phyloP scores from a whole-genome alignment of 306 rosid species.

The Amphicarpaea edgeworthii region DNA sequence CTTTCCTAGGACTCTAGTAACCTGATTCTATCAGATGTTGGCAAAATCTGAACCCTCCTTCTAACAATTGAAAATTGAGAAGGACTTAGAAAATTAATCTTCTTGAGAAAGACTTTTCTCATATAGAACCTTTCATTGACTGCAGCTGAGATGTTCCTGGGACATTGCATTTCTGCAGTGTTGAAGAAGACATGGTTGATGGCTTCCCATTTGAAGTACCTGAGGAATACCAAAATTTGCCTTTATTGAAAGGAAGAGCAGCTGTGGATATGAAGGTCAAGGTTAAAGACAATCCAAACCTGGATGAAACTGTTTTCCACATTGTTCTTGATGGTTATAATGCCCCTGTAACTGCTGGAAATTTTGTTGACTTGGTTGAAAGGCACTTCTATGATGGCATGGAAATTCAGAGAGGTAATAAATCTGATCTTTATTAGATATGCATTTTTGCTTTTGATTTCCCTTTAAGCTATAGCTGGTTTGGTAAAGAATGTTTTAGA shows the following conservation, averaged over 20 bases:
- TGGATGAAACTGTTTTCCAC: conserved; percentile 83
- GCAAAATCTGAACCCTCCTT: conserved; percentile 41
- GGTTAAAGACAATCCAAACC: conserved; percentile 90
- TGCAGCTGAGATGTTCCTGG: conserved; percentile 99
- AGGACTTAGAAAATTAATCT: conserved; percentile 57
- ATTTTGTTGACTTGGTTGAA: conserved; percentile 90
- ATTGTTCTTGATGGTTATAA: conserved; percentile 95
- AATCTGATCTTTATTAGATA: conserved; percentile 27
- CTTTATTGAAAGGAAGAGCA: conserved; percentile 94
- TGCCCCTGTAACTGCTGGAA: conserved; percentile 95
- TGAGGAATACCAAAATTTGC: conserved; percentile 84
- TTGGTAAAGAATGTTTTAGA: conserved; percentile 26
- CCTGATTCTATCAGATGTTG: conserved; percentile 15
- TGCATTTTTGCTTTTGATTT: conserved; percentile 21
- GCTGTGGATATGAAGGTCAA: conserved; percentile 99
- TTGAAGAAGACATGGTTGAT: conserved; percentile 99
- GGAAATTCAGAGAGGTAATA: conserved; percentile 97
- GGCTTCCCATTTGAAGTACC: conserved; percentile 94
- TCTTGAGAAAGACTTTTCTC: conserved; percentile 70
- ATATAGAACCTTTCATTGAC: conserved; percentile 96
- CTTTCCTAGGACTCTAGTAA: not conserved
- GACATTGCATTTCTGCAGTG: conserved; percentile 99
- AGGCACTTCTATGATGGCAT: conserved; percentile 95
- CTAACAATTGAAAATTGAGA: conserved; percentile 45
- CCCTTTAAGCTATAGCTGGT: conserved; percentile 32